These are phyloP conservation scores for Trypethelium eluteriae DNA, from an alignment of 495 filamentous ascomycete genomes.

Conservation along the genomic window DNA sequence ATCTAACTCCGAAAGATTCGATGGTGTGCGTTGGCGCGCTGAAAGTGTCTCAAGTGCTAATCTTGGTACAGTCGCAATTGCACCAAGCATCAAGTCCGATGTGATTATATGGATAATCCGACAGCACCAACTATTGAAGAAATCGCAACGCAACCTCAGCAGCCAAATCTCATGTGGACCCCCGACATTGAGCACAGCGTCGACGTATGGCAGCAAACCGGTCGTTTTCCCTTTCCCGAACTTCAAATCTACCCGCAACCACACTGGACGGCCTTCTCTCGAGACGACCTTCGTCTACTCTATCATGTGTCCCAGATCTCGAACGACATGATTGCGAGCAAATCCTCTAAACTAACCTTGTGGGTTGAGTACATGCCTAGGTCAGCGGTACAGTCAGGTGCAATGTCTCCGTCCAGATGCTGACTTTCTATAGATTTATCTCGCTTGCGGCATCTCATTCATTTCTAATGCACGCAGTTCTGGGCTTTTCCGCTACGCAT, in stretches of 20 bases:
- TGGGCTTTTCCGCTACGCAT: conserved; percentile 86
- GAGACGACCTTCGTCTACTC: conserved; percentile 75
- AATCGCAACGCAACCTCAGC: conserved; percentile 61
- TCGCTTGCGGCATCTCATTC: conserved; percentile 68
- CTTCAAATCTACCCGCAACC: conserved; percentile 63
- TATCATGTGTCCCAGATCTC: conserved; percentile 85
- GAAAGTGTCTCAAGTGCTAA: conserved; percentile 14
- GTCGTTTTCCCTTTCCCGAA: conserved; percentile 78
- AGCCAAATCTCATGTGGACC: conserved; percentile 73
- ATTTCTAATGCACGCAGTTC: conserved; percentile 88
- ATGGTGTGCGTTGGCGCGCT: neutral
- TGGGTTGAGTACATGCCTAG: conserved; percentile 89
- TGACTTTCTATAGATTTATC: conserved; percentile 57
- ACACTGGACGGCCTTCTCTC: conserved; percentile 56
- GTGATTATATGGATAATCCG: conserved; percentile 83
- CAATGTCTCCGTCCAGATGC: conserved; percentile 4
- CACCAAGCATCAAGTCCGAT: conserved; percentile 96
- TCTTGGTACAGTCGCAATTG: conserved; percentile 69
- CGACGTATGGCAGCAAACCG: conserved; percentile 74
- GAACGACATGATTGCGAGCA: conserved; percentile 66
- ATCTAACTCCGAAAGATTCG: neutral
- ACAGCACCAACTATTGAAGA: conserved; percentile 38
- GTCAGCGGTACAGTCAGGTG: conserved; percentile 41
- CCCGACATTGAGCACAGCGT: conserved; percentile 70
- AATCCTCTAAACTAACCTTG: conserved; percentile 71